Evolutionary conservation across 2,329 filamentous ascomycete genomes (phyloP), one percentile per base, ranked within the genome.

Genomic region (Thielaviopsis musarum): DNA sequence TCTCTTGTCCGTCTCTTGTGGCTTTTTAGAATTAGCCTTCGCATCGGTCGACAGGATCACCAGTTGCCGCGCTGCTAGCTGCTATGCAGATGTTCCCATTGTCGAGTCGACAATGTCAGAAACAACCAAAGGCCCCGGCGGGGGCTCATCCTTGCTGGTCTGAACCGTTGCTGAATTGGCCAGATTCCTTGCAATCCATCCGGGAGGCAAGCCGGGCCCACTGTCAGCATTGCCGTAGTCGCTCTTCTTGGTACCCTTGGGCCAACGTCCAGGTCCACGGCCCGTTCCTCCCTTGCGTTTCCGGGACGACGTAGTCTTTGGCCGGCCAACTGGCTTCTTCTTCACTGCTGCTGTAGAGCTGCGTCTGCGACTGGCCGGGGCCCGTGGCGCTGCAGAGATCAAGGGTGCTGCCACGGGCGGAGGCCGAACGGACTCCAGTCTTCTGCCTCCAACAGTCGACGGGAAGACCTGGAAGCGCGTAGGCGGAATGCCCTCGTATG

Each of bases 381-480:
- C 65, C 63, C 10, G 53, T 34, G 53, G 52, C 17, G 52, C 22
- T 26, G 70, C 69, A 13, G 74, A 72, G 1, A 68, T 62, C 1
- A 65, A 64, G 2, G 73, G 66, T 2, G 64, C 65, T 7, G 66
- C 59, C 17, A 74, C 76, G 71, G 74, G 70, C 7, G 69, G 71
- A 21, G 70, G 67, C 21, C 77, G 73, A 12, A 72, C 67, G 17
- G 77, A 73, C 52, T 76, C 76, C 17, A 70, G 67, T 6, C 79
- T 74, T 22, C 79, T 75, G 57, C 73, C 71, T 1, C 71, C 71
- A 12, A 72, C 73, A 9, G 86, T 71, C 0, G 85, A 80, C 9
- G 88, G 88, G 66, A 87, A 91, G 49, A 93, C 81, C 65, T 90
- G 85, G 69, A 89, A 94, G 38, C 88, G 80, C 1, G 76, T 82